These are phyloP conservation scores for Phyllosticta capitalensis DNA, from an alignment of 2,329 filamentous ascomycete genomes.

Conservation along the genomic window DNA sequence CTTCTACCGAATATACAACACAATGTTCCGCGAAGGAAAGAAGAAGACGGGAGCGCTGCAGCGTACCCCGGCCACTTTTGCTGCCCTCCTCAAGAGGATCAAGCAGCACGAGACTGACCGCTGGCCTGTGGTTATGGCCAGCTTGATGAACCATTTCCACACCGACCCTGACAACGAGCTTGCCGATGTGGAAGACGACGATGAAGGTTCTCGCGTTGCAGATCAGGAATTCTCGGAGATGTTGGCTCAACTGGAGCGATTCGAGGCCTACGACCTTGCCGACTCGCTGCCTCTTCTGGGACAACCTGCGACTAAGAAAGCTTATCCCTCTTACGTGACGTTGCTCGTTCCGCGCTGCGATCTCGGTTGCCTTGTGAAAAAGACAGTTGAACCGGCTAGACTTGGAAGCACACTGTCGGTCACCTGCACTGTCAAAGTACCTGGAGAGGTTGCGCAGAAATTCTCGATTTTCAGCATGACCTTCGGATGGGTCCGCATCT, in stretches of 20 bases:
- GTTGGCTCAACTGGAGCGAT: neutral
- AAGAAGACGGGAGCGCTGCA: neutral
- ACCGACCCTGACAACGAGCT: neutral
- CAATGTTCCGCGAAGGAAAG: neutral
- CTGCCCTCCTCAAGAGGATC: neutral
- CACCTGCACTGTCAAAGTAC: neutral
- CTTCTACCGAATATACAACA: neutral
- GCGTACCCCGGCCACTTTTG: neutral
- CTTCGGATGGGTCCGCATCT: neutral
- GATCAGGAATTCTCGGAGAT: neutral
- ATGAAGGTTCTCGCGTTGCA: neutral
- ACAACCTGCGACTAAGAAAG: neutral
- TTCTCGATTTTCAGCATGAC: neutral
- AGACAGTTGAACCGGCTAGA: neutral
- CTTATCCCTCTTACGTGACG: neutral
- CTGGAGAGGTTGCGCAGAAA: neutral
- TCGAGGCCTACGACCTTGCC: neutral
- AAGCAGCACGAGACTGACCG: neutral
- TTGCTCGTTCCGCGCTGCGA: neutral
- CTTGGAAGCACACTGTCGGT: neutral
- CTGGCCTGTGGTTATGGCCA: no score
- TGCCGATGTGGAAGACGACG: neutral
- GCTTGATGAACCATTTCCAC: neutral
- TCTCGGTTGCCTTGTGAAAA: no score
- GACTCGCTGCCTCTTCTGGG: neutral